phyloP scores from a whole-genome alignment of 169 alveolate genomes.

The Plasmodium sp. region DNA sequence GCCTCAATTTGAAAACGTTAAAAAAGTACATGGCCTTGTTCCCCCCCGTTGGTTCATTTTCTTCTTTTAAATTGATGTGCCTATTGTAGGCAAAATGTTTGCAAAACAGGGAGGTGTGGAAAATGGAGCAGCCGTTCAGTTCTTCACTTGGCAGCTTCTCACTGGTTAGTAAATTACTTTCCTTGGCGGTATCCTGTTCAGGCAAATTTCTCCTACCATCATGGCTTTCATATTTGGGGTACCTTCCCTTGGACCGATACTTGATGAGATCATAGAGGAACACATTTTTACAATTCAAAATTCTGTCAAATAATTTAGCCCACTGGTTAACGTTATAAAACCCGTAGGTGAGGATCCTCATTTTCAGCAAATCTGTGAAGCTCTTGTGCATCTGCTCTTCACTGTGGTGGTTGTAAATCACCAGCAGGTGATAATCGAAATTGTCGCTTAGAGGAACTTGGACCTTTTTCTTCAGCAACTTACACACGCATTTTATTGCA shows the following conservation, averaged over 20 bases:
- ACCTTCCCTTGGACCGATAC: neutral
- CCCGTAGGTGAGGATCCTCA: conserved; percentile 9
- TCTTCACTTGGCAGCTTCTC: neutral
- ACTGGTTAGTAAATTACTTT: conserved; percentile 46
- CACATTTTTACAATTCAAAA: conserved; percentile 33
- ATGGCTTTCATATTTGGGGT: conserved; percentile 1
- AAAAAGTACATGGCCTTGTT: conserved; percentile 43
- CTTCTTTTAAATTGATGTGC: conserved; percentile 38
- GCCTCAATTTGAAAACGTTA: conserved; percentile 27
- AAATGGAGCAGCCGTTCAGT: neutral
- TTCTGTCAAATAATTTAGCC: conserved; percentile 22
- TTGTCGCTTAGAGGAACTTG: conserved; percentile 41
- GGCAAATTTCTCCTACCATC: neutral
- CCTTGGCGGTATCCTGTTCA: conserved; percentile 3
- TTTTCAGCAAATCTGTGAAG: conserved; percentile 19
- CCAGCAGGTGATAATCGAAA: conserved; percentile 64
- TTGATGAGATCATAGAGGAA: conserved; percentile 36
- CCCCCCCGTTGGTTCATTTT: neutral
- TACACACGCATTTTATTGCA: conserved; percentile 13
- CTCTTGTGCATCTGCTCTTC: neutral
- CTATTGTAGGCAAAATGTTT: conserved; percentile 3
- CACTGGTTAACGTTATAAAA: conserved; percentile 57
- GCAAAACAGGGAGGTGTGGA: conserved; percentile 51
- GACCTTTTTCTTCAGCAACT: conserved; percentile 9
- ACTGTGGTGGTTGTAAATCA: conserved; percentile 16